phyloP scores from a whole-genome alignment of 1,139 yeast genomes.

The Blastobotrys illinoisensis region DNA sequence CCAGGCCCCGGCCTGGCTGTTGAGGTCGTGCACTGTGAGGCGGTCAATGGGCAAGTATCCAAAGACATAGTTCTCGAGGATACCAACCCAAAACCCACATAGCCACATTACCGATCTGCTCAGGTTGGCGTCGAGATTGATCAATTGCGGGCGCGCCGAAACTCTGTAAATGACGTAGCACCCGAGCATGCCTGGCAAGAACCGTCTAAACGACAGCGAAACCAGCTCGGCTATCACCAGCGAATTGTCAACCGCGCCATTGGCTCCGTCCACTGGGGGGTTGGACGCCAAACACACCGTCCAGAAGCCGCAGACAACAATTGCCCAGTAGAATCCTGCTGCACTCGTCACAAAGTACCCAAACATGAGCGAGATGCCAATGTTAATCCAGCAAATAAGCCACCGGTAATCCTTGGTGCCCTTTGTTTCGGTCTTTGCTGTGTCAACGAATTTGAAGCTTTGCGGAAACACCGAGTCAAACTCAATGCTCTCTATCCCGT shows the following conservation, averaged over 20 bases:
- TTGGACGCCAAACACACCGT: conserved; percentile 74
- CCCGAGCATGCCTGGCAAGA: conserved; percentile 70
- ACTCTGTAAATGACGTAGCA: conserved; percentile 66
- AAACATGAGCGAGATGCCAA: conserved; percentile 48
- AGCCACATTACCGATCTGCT: conserved; percentile 65
- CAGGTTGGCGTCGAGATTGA: conserved; percentile 33
- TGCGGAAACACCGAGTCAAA: conserved; percentile 73
- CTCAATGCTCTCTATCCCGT: conserved; percentile 49
- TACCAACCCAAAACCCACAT: conserved; percentile 78
- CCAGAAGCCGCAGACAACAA: conserved; percentile 75
- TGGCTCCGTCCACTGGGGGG: conserved; percentile 67
- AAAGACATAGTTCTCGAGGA: conserved; percentile 80
- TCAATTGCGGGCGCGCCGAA: conserved; percentile 38
- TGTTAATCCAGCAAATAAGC: conserved; percentile 50
- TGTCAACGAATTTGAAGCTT: conserved; percentile 53
- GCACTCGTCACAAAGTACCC: conserved; percentile 56
- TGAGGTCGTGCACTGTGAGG: conserved; percentile 62
- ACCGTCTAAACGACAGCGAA: conserved; percentile 66
- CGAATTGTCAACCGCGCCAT: conserved; percentile 30
- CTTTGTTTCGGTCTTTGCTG: conserved; percentile 12
- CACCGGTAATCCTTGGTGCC: conserved; percentile 54
- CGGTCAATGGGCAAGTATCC: conserved; percentile 86
- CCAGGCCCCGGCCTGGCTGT: conserved; percentile 71
- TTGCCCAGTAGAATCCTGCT: conserved; percentile 54
- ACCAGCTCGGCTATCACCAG: conserved; percentile 52